Percentiles rank a stretch among this genome's conserved stretches.
Evolutionary conservation across 164 flowering plant genomes (phyloP).

Genomic region (Chimonanthus praecox): DNA sequence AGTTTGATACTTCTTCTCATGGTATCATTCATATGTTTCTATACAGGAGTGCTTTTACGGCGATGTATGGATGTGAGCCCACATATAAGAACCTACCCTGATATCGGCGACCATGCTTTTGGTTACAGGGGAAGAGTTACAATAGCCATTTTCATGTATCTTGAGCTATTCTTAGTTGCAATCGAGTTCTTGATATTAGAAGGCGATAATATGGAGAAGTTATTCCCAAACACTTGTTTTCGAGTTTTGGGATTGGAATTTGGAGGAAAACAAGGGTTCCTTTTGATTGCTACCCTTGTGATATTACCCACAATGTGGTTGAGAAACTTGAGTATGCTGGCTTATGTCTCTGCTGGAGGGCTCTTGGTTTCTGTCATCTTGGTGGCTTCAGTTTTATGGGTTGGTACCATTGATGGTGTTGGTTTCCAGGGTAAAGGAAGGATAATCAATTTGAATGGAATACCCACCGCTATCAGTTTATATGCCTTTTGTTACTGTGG

Average conservation of each 20-base stretch:
- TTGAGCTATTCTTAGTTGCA: slow-evolving; percentile 62
- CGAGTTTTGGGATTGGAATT: slow-evolving; percentile 10
- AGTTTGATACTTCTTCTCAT: slow-evolving; percentile 37
- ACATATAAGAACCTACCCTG: slow-evolving; percentile 45
- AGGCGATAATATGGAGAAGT: slow-evolving; percentile 67
- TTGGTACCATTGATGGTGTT: slow-evolving; percentile 50
- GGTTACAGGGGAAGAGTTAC: slow-evolving; percentile 53
- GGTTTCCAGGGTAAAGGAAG: slow-evolving; percentile 54
- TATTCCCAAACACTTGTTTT: slow-evolving; percentile 38
- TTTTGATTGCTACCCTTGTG: slow-evolving; percentile 45
- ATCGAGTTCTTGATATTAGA: slow-evolving; percentile 68
- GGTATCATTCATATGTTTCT: slow-evolving; percentile 38
- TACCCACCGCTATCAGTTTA: slow-evolving; percentile 67
- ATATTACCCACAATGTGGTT: slow-evolving; percentile 66
- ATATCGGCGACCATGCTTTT: slow-evolving; percentile 64
- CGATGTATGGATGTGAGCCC: slow-evolving; percentile 50
- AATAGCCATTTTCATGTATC: slow-evolving; percentile 39
- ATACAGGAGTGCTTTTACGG: slow-evolving; percentile 49
- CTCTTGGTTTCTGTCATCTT: slow-evolving; percentile 57
- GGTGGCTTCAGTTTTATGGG: slow-evolving; percentile 46
- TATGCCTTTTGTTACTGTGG: slow-evolving; percentile 75
- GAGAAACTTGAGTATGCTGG: slow-evolving; percentile 40
- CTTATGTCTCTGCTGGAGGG: slow-evolving; percentile 64
- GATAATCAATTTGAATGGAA: slow-evolving; percentile 39
- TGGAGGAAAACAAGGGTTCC: slow-evolving; percentile 27